A percentile compares a stretch with the other conserved stretches of the same genome.
phyloP scores from a whole-genome alignment of 1,284 basidiomycete genomes.

The Termitomyces sp. region DNA sequence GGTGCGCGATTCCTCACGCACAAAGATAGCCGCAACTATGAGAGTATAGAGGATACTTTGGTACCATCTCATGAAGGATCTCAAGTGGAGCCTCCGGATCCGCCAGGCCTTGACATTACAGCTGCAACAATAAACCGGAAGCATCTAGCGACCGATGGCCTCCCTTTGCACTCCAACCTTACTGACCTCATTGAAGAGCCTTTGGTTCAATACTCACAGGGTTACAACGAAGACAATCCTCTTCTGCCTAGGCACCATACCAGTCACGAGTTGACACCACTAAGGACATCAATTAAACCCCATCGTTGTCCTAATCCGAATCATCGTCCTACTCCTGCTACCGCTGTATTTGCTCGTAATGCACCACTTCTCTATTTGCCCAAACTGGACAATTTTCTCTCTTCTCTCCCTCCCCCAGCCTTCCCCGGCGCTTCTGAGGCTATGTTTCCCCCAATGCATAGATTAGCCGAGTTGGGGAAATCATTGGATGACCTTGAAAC shows the following conservation, averaged over 20 bases:
- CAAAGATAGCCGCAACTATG: background rate
- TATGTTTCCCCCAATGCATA: slow-evolving; percentile 63
- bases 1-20: slow-evolving; percentile 33
- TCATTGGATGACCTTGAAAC: slow-evolving; percentile 56
- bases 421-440: slow-evolving; percentile 24
- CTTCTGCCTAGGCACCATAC: slow-evolving; percentile 1
- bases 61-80: background rate
- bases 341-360: slow-evolving; percentile 48
- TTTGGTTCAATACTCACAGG: background rate
- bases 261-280: background rate
- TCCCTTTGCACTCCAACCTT: slow-evolving; percentile 1
- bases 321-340: slow-evolving; percentile 45
- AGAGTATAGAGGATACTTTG: background rate
- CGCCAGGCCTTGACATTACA: slow-evolving; percentile 15
- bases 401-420: slow-evolving; percentile 39
- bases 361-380: slow-evolving; percentile 57
- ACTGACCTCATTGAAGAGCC: background rate
- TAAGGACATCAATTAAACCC: slow-evolving; percentile 1
- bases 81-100: slow-evolving; percentile 17
- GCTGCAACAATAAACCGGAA: slow-evolving; percentile 8
- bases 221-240: slow-evolving; percentile 1
- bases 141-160: background rate
- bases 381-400: slow-evolving; percentile 52
- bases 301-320: background rate
- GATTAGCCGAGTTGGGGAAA: slow-evolving; percentile 40